Evolutionary conservation across 495 filamentous ascomycete species (phyloP).

Genomic region (Cairneyella variabilis): DNA sequence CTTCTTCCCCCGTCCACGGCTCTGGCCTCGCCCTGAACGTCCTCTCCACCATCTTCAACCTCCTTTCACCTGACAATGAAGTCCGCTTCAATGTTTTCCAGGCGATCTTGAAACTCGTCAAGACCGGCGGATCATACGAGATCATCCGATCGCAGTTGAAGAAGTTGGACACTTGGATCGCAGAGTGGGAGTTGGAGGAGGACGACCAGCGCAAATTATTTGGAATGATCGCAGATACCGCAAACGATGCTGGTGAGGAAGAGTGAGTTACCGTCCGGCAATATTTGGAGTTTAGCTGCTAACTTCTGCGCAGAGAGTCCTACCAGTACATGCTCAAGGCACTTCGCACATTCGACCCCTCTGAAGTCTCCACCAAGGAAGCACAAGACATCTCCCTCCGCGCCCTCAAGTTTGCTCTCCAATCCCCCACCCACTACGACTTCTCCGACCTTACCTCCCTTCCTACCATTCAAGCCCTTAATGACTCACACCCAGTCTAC

Average conservation of each 20-base stretch:
- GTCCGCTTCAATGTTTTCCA: conserved; percentile 85
- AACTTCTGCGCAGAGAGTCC: conserved; percentile 45
- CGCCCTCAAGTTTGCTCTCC: conserved; percentile 77
- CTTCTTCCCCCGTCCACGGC: conserved; percentile 79
- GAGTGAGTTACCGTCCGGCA: conserved; percentile 43
- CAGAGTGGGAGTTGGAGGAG: conserved; percentile 75
- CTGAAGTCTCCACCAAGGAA: conserved; percentile 60
- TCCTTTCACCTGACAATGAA: conserved; percentile 68
- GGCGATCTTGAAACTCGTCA: conserved; percentile 76
- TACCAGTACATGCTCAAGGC: conserved; percentile 82
- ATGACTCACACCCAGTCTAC: conserved; percentile 73
- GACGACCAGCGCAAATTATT: conserved; percentile 80
- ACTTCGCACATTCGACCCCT: conserved; percentile 74
- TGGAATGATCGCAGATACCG: conserved; percentile 71
- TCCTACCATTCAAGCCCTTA: conserved; percentile 81
- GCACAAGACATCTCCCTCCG: conserved; percentile 80
- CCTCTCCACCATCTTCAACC: conserved; percentile 96
- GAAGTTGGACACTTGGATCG: conserved; percentile 75
- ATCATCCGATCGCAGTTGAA: conserved; percentile 73
- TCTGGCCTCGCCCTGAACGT: conserved; percentile 78
- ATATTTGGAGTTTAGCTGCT: neutral
- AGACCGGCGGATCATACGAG: conserved; percentile 69
- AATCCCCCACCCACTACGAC: conserved; percentile 74
- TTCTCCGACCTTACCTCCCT: conserved; percentile 89
- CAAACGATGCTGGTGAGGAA: conserved; percentile 70